Base-by-base conservation (phyloP, 768 basidiomycete genomes). In the Mrakia blollopis region DNA sequence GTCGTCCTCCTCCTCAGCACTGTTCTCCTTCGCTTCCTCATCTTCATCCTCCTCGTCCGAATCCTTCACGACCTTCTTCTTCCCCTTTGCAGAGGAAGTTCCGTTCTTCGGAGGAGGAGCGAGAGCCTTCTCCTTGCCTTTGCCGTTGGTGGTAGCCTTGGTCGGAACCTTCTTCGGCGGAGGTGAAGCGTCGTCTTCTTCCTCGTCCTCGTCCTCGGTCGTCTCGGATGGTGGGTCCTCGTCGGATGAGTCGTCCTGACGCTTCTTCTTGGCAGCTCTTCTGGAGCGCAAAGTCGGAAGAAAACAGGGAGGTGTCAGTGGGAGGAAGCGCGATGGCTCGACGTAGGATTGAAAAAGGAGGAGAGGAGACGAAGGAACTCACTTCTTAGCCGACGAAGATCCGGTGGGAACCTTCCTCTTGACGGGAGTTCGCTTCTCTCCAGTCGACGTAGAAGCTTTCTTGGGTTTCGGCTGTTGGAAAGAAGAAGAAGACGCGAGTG, bases 141-240 rank as follows among this genome's bases (percentile, higher is more conserved):
- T 68, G 39, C 37, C 21, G 21, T 18, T 39, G 25, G 37, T 39
- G 23, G 65, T 30, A 11, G 63, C 21, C 35, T 37, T 67, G 23
- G 14, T 67, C 5, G 35, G 65, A 21, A 25, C 39, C 65, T 25
- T 35, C 35, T 25, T 41, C 10, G 25, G 57, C 25, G 57, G 25
- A 28, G 57, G 57, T 9, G 57, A 57, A 3, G 25, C 57, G 57
- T 89, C 62, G 85, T 76, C 80, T 85, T 88, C 60, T 81, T 82
- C 73, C 80, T 75, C 65, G 86, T 82, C 61, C 67, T 67, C 76
- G 21, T 77, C 75, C 57, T 78, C 72, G 4, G 79, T 83, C 82
- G 79, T 83, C 82, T 79, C 80, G 32, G 70, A 61, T n/a, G 67
- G 47, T 0, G 62, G 39, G 44, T 70, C 68, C 70, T 76, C 75